Conservation (phyloP, 441 rosid species). For the Corymbia calophylla region DNA sequence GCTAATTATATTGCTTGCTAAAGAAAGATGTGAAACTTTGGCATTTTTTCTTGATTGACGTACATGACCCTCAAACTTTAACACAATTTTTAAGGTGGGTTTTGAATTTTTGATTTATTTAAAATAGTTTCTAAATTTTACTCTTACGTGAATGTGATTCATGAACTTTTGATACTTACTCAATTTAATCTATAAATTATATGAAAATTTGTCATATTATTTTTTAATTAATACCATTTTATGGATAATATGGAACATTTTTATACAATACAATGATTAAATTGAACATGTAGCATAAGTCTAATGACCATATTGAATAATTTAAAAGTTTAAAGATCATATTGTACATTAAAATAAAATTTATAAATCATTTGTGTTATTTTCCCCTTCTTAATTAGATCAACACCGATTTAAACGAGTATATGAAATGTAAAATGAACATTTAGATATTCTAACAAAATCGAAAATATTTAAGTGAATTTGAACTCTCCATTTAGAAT, state of each 20-base stretch:
- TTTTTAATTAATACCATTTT: accelerated
- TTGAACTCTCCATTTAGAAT: accelerated
- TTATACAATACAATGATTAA: accelerated
- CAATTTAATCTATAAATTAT: too few relatives aligned
- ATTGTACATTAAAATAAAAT: accelerated
- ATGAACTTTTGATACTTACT: too few relatives aligned
- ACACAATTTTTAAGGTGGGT: too few relatives aligned
- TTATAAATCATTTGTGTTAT: too few relatives aligned
- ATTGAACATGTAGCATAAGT: accelerated
- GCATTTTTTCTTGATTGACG: accelerated
- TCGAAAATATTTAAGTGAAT: accelerated
- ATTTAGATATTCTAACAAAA: accelerated
- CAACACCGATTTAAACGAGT: accelerated
- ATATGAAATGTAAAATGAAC: background rate
- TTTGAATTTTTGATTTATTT: too few relatives aligned
- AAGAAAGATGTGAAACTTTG: accelerated
- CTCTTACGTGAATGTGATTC: accelerated
- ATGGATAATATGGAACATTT: accelerated
- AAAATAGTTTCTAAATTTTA: accelerated
- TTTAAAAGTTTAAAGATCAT: accelerated
- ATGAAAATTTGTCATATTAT: accelerated
- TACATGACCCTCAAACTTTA: too few relatives aligned
- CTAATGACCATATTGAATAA: accelerated
- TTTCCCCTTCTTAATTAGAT: too few relatives aligned
- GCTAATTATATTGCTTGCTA: too few relatives aligned